These are phyloP conservation scores for Silene vulgaris DNA, from an alignment of 179 eudicot species.

Conservation along the genomic window DNA sequence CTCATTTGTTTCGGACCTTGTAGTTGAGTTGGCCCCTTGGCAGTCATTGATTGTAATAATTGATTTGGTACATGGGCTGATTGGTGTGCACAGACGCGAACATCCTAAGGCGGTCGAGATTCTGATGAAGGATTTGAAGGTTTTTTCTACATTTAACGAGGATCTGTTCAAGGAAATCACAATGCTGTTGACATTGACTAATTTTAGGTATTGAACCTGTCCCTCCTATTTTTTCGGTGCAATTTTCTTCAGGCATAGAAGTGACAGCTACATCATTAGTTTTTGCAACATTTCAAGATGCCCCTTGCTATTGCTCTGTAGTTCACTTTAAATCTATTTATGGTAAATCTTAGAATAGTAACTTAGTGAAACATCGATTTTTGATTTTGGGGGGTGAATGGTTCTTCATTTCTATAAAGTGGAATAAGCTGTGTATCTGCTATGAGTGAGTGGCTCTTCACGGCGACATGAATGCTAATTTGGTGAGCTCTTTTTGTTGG, in stretches of 20 bases:
- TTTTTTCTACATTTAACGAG: slow-evolving; percentile 44
- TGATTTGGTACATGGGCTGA: slow-evolving; percentile 5
- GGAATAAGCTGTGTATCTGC: too few relatives aligned
- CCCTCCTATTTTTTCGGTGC: background rate
- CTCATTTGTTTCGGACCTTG: background rate
- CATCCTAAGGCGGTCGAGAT: slow-evolving; percentile 49
- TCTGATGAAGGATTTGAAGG: slow-evolving; percentile 45
- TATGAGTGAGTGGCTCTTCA: too few relatives aligned
- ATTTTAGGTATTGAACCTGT: slow-evolving; percentile 39
- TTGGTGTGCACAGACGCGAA: slow-evolving; percentile 36
- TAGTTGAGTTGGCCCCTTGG: background rate
- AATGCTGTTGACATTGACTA: slow-evolving; percentile 38
- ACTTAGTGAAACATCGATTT: background rate
- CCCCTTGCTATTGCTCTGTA: background rate
- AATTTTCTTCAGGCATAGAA: background rate
- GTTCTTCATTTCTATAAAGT: background rate
- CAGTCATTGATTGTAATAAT: background rate
- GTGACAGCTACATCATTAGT: background rate
- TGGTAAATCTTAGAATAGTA: background rate
- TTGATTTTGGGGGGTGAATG: background rate
- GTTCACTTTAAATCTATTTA: background rate
- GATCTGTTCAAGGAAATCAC: slow-evolving; percentile 48
- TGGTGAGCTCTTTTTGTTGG: background rate
- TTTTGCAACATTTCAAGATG: background rate
- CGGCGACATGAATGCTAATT: background rate